A percentile compares a stretch with the other conserved stretches of the same genome.
Evolutionary conservation across 768 basidiomycete genomes (phyloP).

Genomic region (Suillus tomentosus): DNA sequence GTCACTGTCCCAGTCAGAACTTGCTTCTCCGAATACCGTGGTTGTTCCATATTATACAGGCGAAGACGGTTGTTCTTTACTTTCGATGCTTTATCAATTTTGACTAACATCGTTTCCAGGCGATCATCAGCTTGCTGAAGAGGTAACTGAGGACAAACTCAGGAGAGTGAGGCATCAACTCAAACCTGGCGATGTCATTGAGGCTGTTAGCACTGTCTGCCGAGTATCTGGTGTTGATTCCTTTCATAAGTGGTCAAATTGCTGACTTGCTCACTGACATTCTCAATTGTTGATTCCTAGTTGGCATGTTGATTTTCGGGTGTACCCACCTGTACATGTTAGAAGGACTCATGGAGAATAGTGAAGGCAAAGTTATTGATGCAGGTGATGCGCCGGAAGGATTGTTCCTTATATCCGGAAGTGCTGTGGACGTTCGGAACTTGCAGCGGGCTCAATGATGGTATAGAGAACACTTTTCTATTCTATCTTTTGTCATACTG

Average conservation of each 20-base stretch:
- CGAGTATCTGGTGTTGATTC: slow-evolving; percentile 90
- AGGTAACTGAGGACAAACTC: slow-evolving; percentile 86
- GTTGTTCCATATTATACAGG: background rate
- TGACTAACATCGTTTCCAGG: slow-evolving; percentile 9
- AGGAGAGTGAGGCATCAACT: slow-evolving; percentile 84
- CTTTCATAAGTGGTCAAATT: slow-evolving; percentile 59
- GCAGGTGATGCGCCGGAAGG: slow-evolving; percentile 82
- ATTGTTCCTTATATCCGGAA: slow-evolving; percentile 83
- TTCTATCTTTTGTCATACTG: background rate
- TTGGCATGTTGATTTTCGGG: slow-evolving; percentile 88
- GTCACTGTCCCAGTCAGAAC: slow-evolving; percentile 3
- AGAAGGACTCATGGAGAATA: slow-evolving; percentile 84
- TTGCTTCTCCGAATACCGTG: background rate
- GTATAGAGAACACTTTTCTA: slow-evolving; percentile 41
- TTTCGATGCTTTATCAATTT: background rate
- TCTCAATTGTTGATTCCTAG: slow-evolving; percentile 29
- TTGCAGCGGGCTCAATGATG: slow-evolving; percentile 82
- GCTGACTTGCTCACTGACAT: slow-evolving; percentile 6
- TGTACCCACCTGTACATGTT: slow-evolving; percentile 85
- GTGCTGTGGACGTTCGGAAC: slow-evolving; percentile 76
- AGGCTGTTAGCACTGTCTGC: slow-evolving; percentile 83
- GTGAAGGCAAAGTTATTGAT: slow-evolving; percentile 88
- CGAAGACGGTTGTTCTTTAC: background rate
- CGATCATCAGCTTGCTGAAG: slow-evolving; percentile 69
- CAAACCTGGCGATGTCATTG: slow-evolving; percentile 87